Base-by-base conservation (phyloP, 192 early-diverging fungal species). In the Physocladia obscura region DNA sequence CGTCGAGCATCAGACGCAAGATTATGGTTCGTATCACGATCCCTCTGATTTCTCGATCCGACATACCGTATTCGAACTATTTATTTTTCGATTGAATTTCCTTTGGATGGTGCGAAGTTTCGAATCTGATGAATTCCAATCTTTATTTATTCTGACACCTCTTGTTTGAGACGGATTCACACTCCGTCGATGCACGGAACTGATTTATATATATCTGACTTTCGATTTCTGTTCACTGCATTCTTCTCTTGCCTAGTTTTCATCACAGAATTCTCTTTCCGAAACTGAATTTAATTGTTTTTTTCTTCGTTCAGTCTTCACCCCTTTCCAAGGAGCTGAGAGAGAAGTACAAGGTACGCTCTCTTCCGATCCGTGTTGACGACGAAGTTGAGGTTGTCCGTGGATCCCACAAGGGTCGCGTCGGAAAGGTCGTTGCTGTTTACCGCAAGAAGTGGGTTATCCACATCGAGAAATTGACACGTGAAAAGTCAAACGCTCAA, bases 381-480 rank as follows among this genome's bases (percentile, higher is more conserved):
- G 97, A 99, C 82, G 96, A 97, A 88, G 96, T 99, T 69, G 83
- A 87, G 67, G 88, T 99, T 77, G 89, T 94, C 75, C 91, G 96
- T 74, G 97, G 97, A 78, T 87, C 86, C 81, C 84, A 89, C 92
- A 98, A 97, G 91, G 95, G 93, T 79, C 92, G 91, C 76, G 92
- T 94, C 78, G 97, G 97, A 76, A 96, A 96, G 91, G 93, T 99
- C 65, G 79, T 85, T 70, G 85, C 90, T 67, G 94, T 97, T 75
- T 98, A 97, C 94, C 94, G 97, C 81, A 93, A 94, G 85, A 97
- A 96, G 90, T 99, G 90, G 90, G 90, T 96, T 63, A 99, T 99
- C 83, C 92, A 98, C 88, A 90, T 99, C 57, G 96, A 99, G 82
- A 94, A 96, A 74, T 81, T 99, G 71, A 89, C 81, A 78, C 91